Evolutionary conservation across 2,329 filamentous ascomycete species (phyloP), one percentile per base, ranked within the genome.

Genomic region (Setomelanomma holmii): DNA sequence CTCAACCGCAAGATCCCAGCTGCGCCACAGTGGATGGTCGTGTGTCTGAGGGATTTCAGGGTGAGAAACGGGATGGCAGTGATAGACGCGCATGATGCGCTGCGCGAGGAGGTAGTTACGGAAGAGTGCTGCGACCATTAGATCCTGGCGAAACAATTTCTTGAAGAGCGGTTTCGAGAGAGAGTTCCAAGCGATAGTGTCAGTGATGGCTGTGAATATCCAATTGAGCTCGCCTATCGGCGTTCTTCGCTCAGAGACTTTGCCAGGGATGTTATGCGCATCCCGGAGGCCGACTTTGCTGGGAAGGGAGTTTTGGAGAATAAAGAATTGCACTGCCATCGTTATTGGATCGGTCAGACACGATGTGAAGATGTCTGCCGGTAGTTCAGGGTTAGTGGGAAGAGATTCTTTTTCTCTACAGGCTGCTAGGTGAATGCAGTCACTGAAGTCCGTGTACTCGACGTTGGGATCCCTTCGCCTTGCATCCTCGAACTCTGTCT

Each of bases 191-290:
- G 95, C 95, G 66, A 99, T 99, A 1, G 93, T 98, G 72, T 99
- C 95, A 0, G 95, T 99, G 60, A 99, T 98, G 48, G 95, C 95
- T 0, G 95, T 99, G 71, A 99, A 98, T 30, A 99, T 99, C 95
- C 95, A 99, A 69, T 99, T 99, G 12, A 99, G 81, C 77, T 99
- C 95, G 56, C 95, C 95, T 27, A 99, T 83, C 7, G 95, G 95
- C 43, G 95, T 98, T 68, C 95, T 84, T 54, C 95, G 85, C 76
- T 99, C 95, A 69, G 96, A 93, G 36, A 98, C 84, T 56, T 92
- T 88, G 27, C 95, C 95, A 2, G 93, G 93, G 16, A 99, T 89
- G 67, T 91, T 90, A 74, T 91, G 89, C 36, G 93, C 93, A 63
- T 93, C 86, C 55, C 95, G 90, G 4, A 93, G 85, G 1, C 86